These are phyloP conservation scores for Fusarium torulosum DNA, from an alignment of 2,329 filamentous ascomycete species.

Conservation along the genomic window DNA sequence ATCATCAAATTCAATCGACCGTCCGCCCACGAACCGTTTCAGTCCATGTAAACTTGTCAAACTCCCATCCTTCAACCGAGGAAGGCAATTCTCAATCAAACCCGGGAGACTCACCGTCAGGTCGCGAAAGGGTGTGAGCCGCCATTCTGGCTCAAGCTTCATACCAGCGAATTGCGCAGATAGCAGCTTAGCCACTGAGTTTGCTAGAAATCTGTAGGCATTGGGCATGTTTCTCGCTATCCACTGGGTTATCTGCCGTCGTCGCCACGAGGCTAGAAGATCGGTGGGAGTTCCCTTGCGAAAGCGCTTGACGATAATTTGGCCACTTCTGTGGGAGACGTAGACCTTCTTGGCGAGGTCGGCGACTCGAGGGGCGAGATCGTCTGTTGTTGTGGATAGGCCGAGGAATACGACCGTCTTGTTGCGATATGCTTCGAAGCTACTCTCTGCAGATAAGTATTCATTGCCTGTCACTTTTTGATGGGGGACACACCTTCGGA, in stretches of 20 bases:
- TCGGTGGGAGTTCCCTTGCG: slow-evolving; percentile 20
- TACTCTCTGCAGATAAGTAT: not conserved
- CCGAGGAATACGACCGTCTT: slow-evolving; percentile 27
- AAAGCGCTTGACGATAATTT: slow-evolving; percentile 17
- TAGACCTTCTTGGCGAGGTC: slow-evolving; percentile 21
- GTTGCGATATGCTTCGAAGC: not conserved
- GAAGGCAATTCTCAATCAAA: slow-evolving; percentile 19
- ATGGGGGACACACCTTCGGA: not conserved
- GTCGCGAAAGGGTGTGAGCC: slow-evolving; percentile 13
- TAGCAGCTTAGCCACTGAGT: slow-evolving; percentile 2
- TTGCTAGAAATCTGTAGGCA: slow-evolving; percentile 5
- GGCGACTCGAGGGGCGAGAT: slow-evolving; percentile 12
- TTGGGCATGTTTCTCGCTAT: slow-evolving; percentile 11
- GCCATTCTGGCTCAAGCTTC: slow-evolving; percentile 21
- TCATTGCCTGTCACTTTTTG: accelerated
- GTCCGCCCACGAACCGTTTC: slow-evolving; percentile 9
- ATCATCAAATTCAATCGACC: slow-evolving; percentile 32
- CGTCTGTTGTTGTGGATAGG: slow-evolving; percentile 16
- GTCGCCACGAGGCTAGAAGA: slow-evolving; percentile 20
- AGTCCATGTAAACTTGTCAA: slow-evolving; percentile 26
- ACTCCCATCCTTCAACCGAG: slow-evolving; percentile 9
- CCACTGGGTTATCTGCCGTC: slow-evolving; percentile 23
- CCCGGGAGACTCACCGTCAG: slow-evolving; percentile 16
- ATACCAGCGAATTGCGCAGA: not conserved
- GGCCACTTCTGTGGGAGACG: slow-evolving; percentile 24